Evolutionary conservation across 805 yeast genomes (phyloP), one percentile per base, ranked within the genome.

Genomic region (Yarrowia porcina): DNA sequence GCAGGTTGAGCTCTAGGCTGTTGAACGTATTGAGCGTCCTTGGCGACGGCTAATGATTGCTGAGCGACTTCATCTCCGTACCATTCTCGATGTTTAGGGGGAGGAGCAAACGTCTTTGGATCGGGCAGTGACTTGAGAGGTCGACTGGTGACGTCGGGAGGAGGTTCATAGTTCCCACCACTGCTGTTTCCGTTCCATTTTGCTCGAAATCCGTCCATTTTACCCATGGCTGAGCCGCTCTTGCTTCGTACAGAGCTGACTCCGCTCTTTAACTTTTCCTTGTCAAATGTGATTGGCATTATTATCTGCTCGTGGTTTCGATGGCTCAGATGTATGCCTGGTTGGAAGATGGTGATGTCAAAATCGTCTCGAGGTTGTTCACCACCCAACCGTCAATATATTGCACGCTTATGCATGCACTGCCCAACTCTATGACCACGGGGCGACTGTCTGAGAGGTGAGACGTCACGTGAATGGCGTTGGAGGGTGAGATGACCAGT

Each of bases 81-180:
- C 18, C 72, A 70, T 15, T 74, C 79, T 27, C 71, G 72, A 36
- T 82, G 74, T 57, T 69, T 72, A 0, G 86, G 86, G 1, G 83
- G 83, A 11, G 79, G 73, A 3, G 83, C 82, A 61, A 78, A 73
- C 10, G 76, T 59, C 12, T 64, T 66, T 20, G 80, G 74, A 59
- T 76, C 75, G 33, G 65, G 70, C 49, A 74, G 63, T 4, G 75
- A 65, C n/a, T 70, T 45, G 65, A 74, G 39, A 17, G 77, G 71
- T 27, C 73, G 45, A n/a, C 71, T 69, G 21, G 4, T 27, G 42
- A 67, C 57, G 12, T 59, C 65, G 9, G 57, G 45, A 6, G 35
- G 21, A 7, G 21, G 33, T 3, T 42, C 54, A 9, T 25, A 17
- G 33, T 13, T 25, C 27, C 44, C 25, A 3, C 20, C 32, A 10